Evolutionary conservation across 495 filamentous ascomycete species (phyloP).

Genomic region (Podospora comata): DNA sequence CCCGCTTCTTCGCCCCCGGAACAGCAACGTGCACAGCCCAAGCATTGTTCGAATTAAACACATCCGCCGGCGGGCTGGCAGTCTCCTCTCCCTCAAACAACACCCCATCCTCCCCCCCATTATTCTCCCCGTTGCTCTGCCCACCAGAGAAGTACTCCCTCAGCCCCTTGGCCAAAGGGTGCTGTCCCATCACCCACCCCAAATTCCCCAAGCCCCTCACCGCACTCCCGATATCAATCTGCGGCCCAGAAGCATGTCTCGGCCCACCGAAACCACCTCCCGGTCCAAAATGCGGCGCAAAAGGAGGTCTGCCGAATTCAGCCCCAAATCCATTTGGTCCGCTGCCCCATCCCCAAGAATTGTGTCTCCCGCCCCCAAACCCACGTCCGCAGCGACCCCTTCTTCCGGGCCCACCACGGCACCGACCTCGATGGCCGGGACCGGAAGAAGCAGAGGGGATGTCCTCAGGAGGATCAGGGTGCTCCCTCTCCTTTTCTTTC

Average conservation of each 20-base stretch:
- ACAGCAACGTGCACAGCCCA: constrained; percentile 71
- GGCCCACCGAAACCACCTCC: not conserved
- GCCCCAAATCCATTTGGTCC: not conserved
- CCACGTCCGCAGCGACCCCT: constrained; percentile 9
- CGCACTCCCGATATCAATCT: constrained; percentile 36
- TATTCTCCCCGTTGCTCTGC: not conserved
- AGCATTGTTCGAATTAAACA: constrained; percentile 63
- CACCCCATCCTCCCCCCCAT: not conserved
- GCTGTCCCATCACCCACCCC: constrained; percentile 37
- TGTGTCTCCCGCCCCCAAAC: not conserved
- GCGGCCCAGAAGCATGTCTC: not conserved
- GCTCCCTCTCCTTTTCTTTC: constrained; percentile 23
- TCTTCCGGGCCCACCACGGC: constrained; percentile 19
- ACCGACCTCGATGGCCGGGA: not conserved
- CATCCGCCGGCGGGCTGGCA: constrained; percentile 65
- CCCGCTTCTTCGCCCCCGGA: constrained; percentile 73
- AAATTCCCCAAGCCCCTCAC: constrained; percentile 38
- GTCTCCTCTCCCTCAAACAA: constrained; percentile 26
- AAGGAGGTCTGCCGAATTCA: not conserved
- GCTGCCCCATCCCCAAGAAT: not conserved
- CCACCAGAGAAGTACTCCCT: constrained; percentile 34
- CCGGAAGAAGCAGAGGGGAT: constrained; percentile 14
- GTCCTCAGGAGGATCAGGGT: constrained; percentile 29
- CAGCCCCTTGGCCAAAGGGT: constrained; percentile 43
- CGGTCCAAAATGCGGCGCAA: not conserved